A percentile compares a stretch with the other conserved stretches of the same genome.
Evolutionary conservation across 768 basidiomycete genomes (phyloP).

Genomic region (Podaxis sp.): DNA sequence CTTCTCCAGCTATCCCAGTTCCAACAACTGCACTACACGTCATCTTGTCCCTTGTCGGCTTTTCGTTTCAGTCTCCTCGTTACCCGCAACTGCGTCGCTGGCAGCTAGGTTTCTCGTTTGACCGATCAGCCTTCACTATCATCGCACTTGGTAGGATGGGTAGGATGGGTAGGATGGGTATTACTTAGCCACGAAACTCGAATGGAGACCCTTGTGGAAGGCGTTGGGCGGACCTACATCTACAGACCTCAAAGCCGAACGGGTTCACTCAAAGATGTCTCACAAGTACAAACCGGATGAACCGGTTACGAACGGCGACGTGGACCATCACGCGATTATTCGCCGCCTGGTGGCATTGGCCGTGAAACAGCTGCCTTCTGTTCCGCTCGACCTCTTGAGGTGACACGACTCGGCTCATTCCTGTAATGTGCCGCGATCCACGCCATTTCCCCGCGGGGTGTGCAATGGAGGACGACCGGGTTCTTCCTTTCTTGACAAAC

Average conservation of each 20-base stretch:
- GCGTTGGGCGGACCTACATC: slow-evolving; percentile 50
- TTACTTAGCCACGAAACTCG: slow-evolving; percentile 21
- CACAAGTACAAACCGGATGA: background rate
- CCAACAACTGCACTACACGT: too few relatives aligned
- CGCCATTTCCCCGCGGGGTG: slow-evolving; percentile 36
- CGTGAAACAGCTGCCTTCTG: slow-evolving; percentile 13
- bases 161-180: too few relatives aligned
- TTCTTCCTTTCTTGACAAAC: slow-evolving; percentile 32
- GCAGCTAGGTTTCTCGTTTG: background rate
- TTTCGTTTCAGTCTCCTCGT: too few relatives aligned
- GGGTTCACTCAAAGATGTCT: slow-evolving; percentile 29
- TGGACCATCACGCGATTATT: background rate
- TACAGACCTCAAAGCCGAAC: slow-evolving; percentile 45
- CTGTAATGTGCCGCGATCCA: slow-evolving; percentile 2
- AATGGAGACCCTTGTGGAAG: slow-evolving; percentile 54
- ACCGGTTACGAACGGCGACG: slow-evolving; percentile 14
- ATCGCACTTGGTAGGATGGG: background rate
- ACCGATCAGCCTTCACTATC: background rate
- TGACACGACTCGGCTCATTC: slow-evolving; percentile 20
- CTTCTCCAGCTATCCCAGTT: too few relatives aligned
- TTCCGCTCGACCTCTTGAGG: slow-evolving; percentile 29
- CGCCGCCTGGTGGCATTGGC: background rate
- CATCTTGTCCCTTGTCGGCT: too few relatives aligned
- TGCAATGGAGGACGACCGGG: slow-evolving; percentile 39
- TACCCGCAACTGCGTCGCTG: background rate